Percentiles rank a stretch among this genome's conserved stretches.
Evolutionary conservation across 148 eudicot genomes (phyloP).

Genomic region (Rhododendron williamsianum): DNA sequence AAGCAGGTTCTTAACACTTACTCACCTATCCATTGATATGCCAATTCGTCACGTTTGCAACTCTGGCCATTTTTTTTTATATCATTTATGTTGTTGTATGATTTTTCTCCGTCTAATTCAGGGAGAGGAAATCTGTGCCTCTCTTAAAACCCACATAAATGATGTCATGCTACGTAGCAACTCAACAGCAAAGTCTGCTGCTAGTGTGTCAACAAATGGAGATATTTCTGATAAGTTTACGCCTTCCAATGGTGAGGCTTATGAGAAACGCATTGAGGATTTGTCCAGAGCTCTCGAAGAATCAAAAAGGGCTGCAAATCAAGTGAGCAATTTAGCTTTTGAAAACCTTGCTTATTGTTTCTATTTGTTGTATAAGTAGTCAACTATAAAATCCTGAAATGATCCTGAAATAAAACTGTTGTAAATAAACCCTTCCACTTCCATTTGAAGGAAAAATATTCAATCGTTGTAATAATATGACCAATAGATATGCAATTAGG

Average conservation of each 20-base stretch:
- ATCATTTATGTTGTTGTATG: background rate
- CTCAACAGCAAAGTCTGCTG: constrained; percentile 72
- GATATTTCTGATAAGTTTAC: constrained; percentile 43
- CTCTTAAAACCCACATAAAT: constrained; percentile 96
- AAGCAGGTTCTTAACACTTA: constrained; percentile 57
- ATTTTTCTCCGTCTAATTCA: constrained; percentile 20
- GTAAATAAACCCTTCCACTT: background rate
- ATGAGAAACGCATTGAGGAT: constrained; percentile 73
- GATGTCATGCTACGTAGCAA: constrained; percentile 97
- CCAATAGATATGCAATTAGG: background rate
- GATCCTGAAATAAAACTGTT: background rate
- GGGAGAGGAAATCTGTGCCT: constrained; percentile 99
- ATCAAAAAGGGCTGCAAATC: constrained; percentile 57
- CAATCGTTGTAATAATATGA: background rate
- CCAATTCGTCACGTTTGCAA: background rate
- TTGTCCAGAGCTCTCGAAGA: constrained; percentile 79
- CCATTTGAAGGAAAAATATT: background rate
- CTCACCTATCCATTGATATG: background rate
- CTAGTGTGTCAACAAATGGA: constrained; percentile 57
- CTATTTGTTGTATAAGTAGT: background rate
- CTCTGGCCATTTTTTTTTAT: background rate
- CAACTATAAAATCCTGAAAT: background rate
- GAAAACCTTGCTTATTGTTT: background rate
- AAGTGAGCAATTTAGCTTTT: constrained; percentile 36
- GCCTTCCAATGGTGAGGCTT: constrained; percentile 44